These are phyloP conservation scores for Daedaleopsis sinensis DNA, from an alignment of 768 basidiomycete species.

Conservation along the genomic window DNA sequence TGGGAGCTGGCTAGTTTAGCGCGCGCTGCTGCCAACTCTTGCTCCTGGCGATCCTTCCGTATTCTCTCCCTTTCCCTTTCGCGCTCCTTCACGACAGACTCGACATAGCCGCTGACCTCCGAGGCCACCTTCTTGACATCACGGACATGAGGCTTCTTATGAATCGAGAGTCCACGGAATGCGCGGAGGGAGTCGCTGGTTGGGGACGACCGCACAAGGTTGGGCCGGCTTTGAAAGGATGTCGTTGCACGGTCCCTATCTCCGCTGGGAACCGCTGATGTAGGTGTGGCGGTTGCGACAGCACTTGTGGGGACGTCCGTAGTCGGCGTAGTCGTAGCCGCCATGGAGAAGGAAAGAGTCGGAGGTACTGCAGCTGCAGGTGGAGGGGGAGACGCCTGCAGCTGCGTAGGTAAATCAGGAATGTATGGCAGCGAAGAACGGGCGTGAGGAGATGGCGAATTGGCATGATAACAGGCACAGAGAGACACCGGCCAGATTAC, in stretches of 20 bases:
- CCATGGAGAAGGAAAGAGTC: slow-evolving; percentile 8
- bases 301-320: slow-evolving; percentile 7
- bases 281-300: slow-evolving; percentile 5
- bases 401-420: slow-evolving; percentile 65
- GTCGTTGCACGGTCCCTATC: slow-evolving; percentile 13
- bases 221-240: slow-evolving; percentile 35
- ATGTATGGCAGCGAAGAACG: slow-evolving; percentile 53
- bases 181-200: slow-evolving; percentile 43
- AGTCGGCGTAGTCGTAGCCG: slow-evolving; percentile 10
- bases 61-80: slow-evolving; percentile 78
- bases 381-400: slow-evolving; percentile 56
- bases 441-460: slow-evolving; percentile 38
- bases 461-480: slow-evolving; percentile 49
- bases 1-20: slow-evolving; percentile 9
- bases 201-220: slow-evolving; percentile 33
- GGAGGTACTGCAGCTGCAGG: slow-evolving; percentile 32
- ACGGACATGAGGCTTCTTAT: slow-evolving; percentile 39
- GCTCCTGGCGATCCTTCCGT: slow-evolving; percentile 63
- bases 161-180: slow-evolving; percentile 54
- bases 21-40: slow-evolving; percentile 12
- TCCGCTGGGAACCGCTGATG: background rate
- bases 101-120: slow-evolving; percentile 73
- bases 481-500: slow-evolving; percentile 72
- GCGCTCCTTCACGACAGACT: slow-evolving; percentile 73
- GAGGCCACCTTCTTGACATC: slow-evolving; percentile 56